These are phyloP conservation scores for Ophiostoma angusticollis DNA, from an alignment of 2,329 filamentous ascomycete species.

Conservation along the genomic window DNA sequence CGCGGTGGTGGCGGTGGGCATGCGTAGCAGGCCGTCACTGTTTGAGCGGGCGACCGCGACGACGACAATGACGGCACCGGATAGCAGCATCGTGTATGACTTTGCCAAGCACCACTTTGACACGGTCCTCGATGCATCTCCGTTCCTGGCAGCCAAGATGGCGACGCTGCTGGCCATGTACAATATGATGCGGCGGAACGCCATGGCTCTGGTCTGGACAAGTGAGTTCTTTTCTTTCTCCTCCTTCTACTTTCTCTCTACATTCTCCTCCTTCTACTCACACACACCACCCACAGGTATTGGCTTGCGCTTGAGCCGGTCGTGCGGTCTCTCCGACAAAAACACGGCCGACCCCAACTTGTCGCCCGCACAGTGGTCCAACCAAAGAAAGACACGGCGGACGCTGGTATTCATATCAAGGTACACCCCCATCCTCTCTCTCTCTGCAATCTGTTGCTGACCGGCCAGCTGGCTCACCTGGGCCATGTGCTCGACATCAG, in stretches of 20 bases:
- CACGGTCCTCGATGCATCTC: slow-evolving; percentile 15
- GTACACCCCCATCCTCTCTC: slow-evolving; percentile 7
- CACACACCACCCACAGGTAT: slow-evolving; percentile 12
- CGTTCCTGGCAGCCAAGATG: slow-evolving; percentile 20
- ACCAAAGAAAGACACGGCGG: slow-evolving; percentile 19
- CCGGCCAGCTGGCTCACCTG: slow-evolving; percentile 19
- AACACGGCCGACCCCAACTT: slow-evolving; percentile 5
- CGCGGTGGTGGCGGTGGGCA: slow-evolving; percentile 18
- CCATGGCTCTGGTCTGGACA: slow-evolving; percentile 19
- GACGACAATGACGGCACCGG: slow-evolving; percentile 1
- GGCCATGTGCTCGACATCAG: slow-evolving; percentile 20
- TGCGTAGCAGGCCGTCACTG: slow-evolving; percentile 16
- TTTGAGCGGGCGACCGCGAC: slow-evolving; percentile 7
- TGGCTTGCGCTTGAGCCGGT: slow-evolving; percentile 18
- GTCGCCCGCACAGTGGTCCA: slow-evolving; percentile 10
- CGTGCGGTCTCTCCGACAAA: slow-evolving; percentile 13
- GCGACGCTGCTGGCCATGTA: slow-evolving; percentile 20
- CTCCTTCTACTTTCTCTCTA: not conserved
- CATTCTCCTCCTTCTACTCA: not conserved
- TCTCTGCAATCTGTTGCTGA: not conserved
- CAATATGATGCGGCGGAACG: slow-evolving; percentile 20
- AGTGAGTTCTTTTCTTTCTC: slow-evolving; percentile 2
- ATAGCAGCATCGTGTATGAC: slow-evolving; percentile 16
- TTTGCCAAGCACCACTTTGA: slow-evolving; percentile 19
- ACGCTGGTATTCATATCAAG: slow-evolving; percentile 20